Conservation (phyloP, 1,284 basidiomycete genomes). For the Sparassis latifolia region DNA sequence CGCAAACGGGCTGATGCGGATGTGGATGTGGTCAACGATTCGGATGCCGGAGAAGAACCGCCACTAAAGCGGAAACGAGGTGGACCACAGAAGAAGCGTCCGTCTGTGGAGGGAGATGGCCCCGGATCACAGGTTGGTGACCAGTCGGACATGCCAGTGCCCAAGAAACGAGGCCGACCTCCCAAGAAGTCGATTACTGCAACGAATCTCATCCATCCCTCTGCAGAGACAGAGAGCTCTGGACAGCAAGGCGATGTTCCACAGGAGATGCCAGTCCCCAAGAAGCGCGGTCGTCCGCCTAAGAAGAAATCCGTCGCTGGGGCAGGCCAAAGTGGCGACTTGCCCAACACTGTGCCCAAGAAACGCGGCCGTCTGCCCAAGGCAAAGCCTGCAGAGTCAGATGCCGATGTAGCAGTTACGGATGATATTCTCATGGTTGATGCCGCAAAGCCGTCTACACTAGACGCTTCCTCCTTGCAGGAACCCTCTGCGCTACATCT, state of each 20-base stretch:
- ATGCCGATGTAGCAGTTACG: neutral
- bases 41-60: constrained; percentile 16
- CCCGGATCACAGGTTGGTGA: neutral
- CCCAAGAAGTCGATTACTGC: constrained; percentile 5
- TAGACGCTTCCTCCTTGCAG: neutral
- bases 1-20: constrained; percentile 19
- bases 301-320: constrained; percentile 25
- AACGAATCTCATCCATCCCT: too few species aligned
- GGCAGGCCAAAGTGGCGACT: too few species aligned
- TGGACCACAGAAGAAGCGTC: constrained; percentile 5
- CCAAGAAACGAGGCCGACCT: constrained; percentile 28
- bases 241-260: neutral
- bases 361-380: constrained; percentile 19
- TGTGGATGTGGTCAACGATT: constrained; percentile 1
- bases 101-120: neutral
- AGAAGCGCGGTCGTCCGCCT: constrained; percentile 27
- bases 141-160: neutral
- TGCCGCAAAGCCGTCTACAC: neutral
- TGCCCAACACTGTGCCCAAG: constrained; percentile 9
- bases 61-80: constrained; percentile 23
- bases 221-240: neutral
- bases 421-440: too few species aligned
- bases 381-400: neutral
- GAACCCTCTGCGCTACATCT: neutral
- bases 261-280: neutral